A percentile compares a stretch with the other conserved stretches of the same genome.
These are phyloP conservation scores for Geotrichum histeridarum DNA, from an alignment of 1,139 yeast genomes.

Conservation along the genomic window DNA sequence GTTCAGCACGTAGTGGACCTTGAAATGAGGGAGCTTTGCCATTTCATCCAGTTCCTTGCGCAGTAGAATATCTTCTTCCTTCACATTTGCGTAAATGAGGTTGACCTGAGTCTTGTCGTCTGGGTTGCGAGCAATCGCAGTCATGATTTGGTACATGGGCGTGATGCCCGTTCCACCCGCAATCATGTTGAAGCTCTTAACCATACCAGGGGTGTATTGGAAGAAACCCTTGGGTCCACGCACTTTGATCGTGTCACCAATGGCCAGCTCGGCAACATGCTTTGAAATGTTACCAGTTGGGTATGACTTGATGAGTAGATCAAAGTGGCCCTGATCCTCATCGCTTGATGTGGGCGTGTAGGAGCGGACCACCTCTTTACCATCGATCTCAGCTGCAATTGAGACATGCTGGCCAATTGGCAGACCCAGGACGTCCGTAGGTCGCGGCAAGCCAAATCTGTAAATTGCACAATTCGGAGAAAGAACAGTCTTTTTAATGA, in stretches of 20 bases:
- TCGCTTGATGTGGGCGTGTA: slow-evolving; percentile 89
- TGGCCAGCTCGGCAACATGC: slow-evolving; percentile 57
- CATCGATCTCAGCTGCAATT: slow-evolving; percentile 57
- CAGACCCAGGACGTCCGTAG: slow-evolving; percentile 69
- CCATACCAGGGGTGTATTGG: slow-evolving; percentile 75
- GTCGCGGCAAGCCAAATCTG: slow-evolving; percentile 72
- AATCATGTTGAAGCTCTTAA: slow-evolving; percentile 67
- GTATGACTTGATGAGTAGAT: slow-evolving; percentile 79
- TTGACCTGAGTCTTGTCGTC: slow-evolving; percentile 68
- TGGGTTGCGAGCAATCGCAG: slow-evolving; percentile 69
- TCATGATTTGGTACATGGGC: slow-evolving; percentile 84
- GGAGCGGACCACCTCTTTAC: slow-evolving; percentile 75
- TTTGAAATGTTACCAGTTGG: slow-evolving; percentile 82
- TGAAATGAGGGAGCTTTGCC: slow-evolving; percentile 53
- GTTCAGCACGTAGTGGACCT: slow-evolving; percentile 68
- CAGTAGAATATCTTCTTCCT: slow-evolving; percentile 71
- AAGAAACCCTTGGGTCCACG: slow-evolving; percentile 92
- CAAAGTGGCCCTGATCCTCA: slow-evolving; percentile 73
- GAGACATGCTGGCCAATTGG: slow-evolving; percentile 87
- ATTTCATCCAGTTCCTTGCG: slow-evolving; percentile 73
- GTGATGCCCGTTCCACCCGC: slow-evolving; percentile 95
- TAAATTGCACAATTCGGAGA: slow-evolving; percentile 76
- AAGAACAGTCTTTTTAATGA: slow-evolving; percentile 67
- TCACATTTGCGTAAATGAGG: slow-evolving; percentile 73
- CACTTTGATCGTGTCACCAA: slow-evolving; percentile 63